These are phyloP conservation scores for Paracoccidioides lutzii DNA, from an alignment of 2,329 filamentous ascomycete genomes.

Conservation along the genomic window DNA sequence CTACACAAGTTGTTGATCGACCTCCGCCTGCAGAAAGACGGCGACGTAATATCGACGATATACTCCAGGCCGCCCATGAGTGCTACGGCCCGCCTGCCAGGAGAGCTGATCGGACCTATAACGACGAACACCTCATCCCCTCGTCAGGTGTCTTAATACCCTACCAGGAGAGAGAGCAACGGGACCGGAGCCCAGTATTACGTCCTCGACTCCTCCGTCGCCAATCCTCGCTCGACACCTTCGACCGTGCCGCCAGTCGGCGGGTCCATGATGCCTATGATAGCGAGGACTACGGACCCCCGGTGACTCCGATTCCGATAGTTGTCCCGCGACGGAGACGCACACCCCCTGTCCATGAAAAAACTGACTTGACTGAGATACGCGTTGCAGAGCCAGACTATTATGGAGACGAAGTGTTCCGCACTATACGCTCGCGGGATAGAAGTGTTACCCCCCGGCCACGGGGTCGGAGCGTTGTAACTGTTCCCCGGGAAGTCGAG, in stretches of 20 bases:
- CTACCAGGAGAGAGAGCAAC: conserved; percentile 30
- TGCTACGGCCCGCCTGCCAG: conserved; percentile 31
- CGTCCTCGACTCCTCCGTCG: conserved; percentile 61
- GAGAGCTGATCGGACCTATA: conserved; percentile 1
- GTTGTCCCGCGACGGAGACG: conserved; percentile 48
- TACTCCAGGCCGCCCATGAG: conserved; percentile 20
- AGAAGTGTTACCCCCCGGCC: conserved; percentile 17
- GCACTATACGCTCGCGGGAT: conserved; percentile 48
- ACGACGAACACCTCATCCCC: conserved; percentile 20
- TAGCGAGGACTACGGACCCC: conserved; percentile 25
- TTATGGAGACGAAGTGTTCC: conserved; percentile 60
- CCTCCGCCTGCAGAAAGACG: conserved; percentile 2
- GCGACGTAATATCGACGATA: conserved; percentile 5
- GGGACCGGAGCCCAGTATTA: conserved; percentile 43
- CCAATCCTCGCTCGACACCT: conserved; percentile 82
- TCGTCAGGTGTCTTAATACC: conserved; percentile 41
- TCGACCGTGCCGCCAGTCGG: conserved; percentile 58
- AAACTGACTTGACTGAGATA: conserved; percentile 53
- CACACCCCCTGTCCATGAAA: conserved; percentile 42
- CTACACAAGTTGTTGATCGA: conserved; percentile 13
- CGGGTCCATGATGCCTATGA: conserved; percentile 34
- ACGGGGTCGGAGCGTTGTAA: conserved; percentile 4
- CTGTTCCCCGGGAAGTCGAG: background rate
- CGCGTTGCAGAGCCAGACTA: conserved; percentile 53
- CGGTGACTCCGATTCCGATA: conserved; percentile 41